phyloP scores from a whole-genome alignment of 202 grass and related monocot species.

The Zoysia matrella region DNA sequence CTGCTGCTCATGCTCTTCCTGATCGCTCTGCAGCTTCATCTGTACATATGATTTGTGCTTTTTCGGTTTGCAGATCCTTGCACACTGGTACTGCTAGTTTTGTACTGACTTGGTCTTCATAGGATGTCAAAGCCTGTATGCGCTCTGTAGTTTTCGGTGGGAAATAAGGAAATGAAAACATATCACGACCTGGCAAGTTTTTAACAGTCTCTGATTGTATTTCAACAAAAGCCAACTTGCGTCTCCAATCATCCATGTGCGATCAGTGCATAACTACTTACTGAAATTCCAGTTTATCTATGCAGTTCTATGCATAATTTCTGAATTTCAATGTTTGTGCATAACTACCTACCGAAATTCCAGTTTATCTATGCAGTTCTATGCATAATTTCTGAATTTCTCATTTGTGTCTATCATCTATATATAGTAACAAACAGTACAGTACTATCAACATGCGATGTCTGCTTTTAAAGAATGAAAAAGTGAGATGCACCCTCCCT shows the following conservation, averaged over 20 bases:
- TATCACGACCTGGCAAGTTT: neutral
- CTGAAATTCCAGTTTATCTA: slow-evolving; percentile 22
- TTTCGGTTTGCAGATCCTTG: neutral
- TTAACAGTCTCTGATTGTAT: neutral
- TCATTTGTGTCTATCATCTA: neutral
- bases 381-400: neutral
- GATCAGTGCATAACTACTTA: neutral
- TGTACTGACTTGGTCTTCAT: neutral
- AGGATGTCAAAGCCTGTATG: slow-evolving; percentile 3
- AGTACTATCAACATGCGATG: neutral
- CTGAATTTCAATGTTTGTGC: too few species aligned
- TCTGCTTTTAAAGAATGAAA: too few species aligned
- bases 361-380: neutral
- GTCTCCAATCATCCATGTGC: neutral
- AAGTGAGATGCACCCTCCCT: too few species aligned
- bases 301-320: too few species aligned
- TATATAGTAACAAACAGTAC: neutral
- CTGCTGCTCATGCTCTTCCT: slow-evolving; percentile 89
- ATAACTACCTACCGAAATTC: too few species aligned
- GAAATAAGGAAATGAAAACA: slow-evolving; percentile 16
- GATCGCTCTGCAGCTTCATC: slow-evolving; percentile 69
- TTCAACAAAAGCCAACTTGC: neutral
- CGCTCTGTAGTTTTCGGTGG: neutral
- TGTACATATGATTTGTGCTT: slow-evolving; percentile 60
- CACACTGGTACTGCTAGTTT: neutral